Evolutionary conservation across 768 basidiomycete genomes (phyloP), one percentile per base, ranked within the genome.

Genomic region (Tubosaeta sp.): DNA sequence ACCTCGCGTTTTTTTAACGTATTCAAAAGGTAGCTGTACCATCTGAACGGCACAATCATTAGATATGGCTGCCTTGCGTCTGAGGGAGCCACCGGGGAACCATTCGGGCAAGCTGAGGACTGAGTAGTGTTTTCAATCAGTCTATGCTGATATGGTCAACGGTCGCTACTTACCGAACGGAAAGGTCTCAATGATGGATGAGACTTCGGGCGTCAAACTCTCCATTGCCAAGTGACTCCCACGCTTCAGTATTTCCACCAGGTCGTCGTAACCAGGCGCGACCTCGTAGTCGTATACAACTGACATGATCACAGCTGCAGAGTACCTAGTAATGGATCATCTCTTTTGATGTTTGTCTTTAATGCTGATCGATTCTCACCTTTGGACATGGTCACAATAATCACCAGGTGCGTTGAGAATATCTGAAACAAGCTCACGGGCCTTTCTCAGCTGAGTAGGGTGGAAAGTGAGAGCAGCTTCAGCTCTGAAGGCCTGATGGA

Each of bases 231-330:
- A n/a, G 13, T 32, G 5, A 4, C 68, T 38, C 5, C 72, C 72
- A 12, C 63, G 59, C 38, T 76, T 70, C 4, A 74, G 70, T 3
- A 75, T 55, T 9, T 68, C 55, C 13, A 77, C 67, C 52, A 74
- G 70, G 29, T 65, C 61, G 44, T 76, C 75, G 1, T 67, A 66
- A 33, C 65, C 54, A 10, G 70, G 61, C 14, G 65, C 66, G 9
- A 75, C 65, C 8, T 70, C 57, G 13, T 70, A 65, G n/a, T 74
- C 76, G 38, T 78, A 79, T 12, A 71, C 65, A 12, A 77, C 63
- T n/a, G 70, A 68, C 50, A 77, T 61, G 39, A 75, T 65, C 2
- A 74, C 65, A 1, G 71, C 62, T 11, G 73, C 67, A 8, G 71
- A 62, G 34, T 65, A 59, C 49, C 74, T 73, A 5, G n/a, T n/a